Percentiles rank a stretch among this genome's conserved stretches.
These are phyloP conservation scores for Colletotrichum godetiae DNA, from an alignment of 2,329 filamentous ascomycete genomes.

Conservation along the genomic window DNA sequence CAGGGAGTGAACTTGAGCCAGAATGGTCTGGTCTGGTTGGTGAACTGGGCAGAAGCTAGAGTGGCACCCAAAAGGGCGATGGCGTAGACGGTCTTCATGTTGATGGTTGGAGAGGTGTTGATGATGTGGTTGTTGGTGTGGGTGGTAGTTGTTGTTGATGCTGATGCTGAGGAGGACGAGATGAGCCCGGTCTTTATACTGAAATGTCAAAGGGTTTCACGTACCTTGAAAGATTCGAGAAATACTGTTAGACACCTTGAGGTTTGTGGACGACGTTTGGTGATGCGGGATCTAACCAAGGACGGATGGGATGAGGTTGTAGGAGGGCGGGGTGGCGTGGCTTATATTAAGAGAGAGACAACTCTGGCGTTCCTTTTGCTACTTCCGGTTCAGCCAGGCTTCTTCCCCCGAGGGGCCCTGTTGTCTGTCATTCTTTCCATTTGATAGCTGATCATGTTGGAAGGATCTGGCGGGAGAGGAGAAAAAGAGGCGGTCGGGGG, in stretches of 20 bases:
- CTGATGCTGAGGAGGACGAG: not conserved
- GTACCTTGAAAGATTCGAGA: not conserved
- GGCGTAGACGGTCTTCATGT: slow-evolving; percentile 22
- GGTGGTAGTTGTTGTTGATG: not conserved
- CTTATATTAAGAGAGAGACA: not conserved
- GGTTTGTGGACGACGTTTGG: not conserved
- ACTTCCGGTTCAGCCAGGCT: not conserved
- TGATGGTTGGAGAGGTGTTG: not conserved
- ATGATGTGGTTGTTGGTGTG: not conserved
- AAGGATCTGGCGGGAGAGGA: not conserved
- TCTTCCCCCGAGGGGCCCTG: not conserved
- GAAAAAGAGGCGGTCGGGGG: not conserved
- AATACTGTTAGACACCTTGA: not conserved
- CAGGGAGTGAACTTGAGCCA: slow-evolving; percentile 10
- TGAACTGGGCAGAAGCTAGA: slow-evolving; percentile 10
- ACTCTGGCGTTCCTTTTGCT: not conserved
- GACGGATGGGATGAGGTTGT: not conserved
- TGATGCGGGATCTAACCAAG: not conserved
- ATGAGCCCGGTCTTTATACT: not conserved
- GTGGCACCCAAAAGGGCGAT: slow-evolving; percentile 14
- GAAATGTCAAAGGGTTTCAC: not conserved
- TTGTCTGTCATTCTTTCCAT: not conserved
- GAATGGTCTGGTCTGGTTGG: slow-evolving; percentile 23
- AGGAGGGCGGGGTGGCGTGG: not conserved
- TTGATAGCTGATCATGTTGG: not conserved